These are phyloP conservation scores for Parasarocladium wereldwijsianum DNA, from an alignment of 2,329 filamentous ascomycete genomes.

Conservation along the genomic window DNA sequence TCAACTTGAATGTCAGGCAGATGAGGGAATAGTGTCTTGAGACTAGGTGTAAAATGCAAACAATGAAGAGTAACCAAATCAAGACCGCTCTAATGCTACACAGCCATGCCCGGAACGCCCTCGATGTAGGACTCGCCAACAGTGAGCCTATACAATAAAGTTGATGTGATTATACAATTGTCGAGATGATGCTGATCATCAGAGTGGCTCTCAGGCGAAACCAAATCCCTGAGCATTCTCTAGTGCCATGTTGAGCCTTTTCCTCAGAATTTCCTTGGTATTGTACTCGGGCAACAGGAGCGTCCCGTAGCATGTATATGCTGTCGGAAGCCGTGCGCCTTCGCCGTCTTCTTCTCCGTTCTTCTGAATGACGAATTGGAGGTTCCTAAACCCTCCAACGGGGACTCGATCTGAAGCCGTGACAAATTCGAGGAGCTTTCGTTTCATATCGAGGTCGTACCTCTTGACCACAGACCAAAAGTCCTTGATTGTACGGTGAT, in stretches of 20 bases:
- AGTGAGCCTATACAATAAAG: too few species aligned
- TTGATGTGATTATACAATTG: too few species aligned
- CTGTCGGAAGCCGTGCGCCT: conserved; percentile 57
- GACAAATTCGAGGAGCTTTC: conserved; percentile 78
- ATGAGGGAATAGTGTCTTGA: conserved; percentile 42
- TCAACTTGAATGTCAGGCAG: conserved; percentile 88
- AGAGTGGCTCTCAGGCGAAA: conserved; percentile 54
- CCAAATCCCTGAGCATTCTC: conserved; percentile 86
- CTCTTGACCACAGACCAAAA: conserved; percentile 73
- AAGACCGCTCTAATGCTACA: too few species aligned
- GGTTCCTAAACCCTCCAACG: conserved; percentile 66
- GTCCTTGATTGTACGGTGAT: conserved; percentile 53
- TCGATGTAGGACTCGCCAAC: too few species aligned
- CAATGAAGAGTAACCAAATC: too few species aligned
- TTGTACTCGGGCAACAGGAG: conserved; percentile 74
- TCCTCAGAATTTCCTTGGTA: conserved; percentile 51
- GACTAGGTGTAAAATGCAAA: not conserved
- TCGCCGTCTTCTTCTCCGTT: conserved; percentile 49
- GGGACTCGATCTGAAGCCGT: conserved; percentile 86
- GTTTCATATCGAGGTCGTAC: conserved; percentile 55
- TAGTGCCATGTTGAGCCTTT: conserved; percentile 71
- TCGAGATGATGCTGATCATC: too few species aligned
- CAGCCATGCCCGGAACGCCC: too few species aligned
- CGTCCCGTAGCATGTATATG: conserved; percentile 86
- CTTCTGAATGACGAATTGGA: conserved; percentile 72